phyloP scores from a whole-genome alignment of 495 filamentous ascomycete genomes.

The Chaetomium fimeti region DNA sequence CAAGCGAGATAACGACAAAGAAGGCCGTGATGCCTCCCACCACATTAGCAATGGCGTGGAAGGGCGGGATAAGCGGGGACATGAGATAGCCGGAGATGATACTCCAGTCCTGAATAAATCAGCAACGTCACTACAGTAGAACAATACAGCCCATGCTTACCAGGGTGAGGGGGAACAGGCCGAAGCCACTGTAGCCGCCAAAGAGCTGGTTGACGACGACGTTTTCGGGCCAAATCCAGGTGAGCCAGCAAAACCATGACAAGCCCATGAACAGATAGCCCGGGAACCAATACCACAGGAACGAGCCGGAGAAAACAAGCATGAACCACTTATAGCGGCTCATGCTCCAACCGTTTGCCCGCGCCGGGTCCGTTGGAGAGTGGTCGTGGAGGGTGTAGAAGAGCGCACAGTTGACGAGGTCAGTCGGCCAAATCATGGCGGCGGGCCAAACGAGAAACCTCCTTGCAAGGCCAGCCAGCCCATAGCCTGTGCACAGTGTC shows the following conservation, averaged over 20 bases:
- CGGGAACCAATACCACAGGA: constrained; percentile 59
- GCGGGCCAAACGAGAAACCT: constrained; percentile 65
- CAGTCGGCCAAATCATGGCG: constrained; percentile 72
- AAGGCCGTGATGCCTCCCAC: constrained; percentile 55
- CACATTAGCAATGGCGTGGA: constrained; percentile 63
- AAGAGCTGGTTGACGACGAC: constrained; percentile 69
- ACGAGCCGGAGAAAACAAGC: constrained; percentile 53
- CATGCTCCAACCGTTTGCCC: constrained; percentile 63
- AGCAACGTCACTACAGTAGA: not conserved
- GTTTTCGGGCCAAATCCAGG: constrained; percentile 61
- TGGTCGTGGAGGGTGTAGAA: constrained; percentile 69
- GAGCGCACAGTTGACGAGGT: constrained; percentile 62
- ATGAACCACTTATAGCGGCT: constrained; percentile 66
- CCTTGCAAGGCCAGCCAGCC: constrained; percentile 65
- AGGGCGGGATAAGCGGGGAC: constrained; percentile 67
- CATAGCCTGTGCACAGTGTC: constrained; percentile 71
- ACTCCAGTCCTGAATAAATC: constrained; percentile 57
- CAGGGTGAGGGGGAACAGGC: constrained; percentile 56
- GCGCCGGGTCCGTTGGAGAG: constrained; percentile 53
- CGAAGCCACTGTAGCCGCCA: constrained; percentile 61
- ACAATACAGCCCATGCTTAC: constrained; percentile 19
- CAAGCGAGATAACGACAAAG: constrained; percentile 52
- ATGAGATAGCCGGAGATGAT: constrained; percentile 61
- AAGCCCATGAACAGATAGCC: constrained; percentile 59
- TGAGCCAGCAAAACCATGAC: constrained; percentile 60